Conservation (phyloP, 352 stramenopile genomes). For the Phytophthora parvispora region DNA sequence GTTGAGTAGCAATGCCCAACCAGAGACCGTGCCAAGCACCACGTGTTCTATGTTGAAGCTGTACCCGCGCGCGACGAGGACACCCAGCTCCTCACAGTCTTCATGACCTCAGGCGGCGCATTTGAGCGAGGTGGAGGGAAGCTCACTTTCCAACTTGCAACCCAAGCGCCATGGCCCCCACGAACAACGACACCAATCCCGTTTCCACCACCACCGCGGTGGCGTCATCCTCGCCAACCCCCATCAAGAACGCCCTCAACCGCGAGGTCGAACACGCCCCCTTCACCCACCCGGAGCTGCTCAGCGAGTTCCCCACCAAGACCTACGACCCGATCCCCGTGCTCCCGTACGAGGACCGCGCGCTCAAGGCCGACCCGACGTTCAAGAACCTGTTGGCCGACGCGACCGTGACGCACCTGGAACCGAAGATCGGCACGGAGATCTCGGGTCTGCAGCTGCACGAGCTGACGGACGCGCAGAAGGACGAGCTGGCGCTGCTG, state of each 20-base stretch:
- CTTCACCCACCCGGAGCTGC: conserved; percentile 22
- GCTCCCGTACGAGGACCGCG: conserved; percentile 17
- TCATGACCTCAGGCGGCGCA: neutral
- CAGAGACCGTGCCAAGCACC: neutral
- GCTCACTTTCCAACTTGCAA: conserved; percentile 29
- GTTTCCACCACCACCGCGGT: neutral
- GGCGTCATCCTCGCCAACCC: neutral
- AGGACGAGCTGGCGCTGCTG: conserved; percentile 25
- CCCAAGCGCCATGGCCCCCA: conserved; percentile 31
- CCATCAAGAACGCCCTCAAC: conserved; percentile 37
- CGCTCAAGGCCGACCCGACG: conserved; percentile 29
- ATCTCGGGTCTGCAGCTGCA: conserved; percentile 29
- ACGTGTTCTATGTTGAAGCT: conserved; percentile 25
- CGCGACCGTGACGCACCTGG: conserved; percentile 24
- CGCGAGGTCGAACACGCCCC: conserved; percentile 17
- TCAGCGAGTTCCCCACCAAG: conserved; percentile 18
- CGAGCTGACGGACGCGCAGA: conserved; percentile 27
- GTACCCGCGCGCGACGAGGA: neutral
- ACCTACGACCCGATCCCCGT: conserved; percentile 31
- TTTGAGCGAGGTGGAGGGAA: neutral
- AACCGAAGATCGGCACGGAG: conserved; percentile 28
- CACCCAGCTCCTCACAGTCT: too few species aligned
- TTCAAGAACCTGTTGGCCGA: conserved; percentile 30
- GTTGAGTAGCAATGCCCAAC: conserved; percentile 12
- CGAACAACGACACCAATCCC: conserved; percentile 10